phyloP scores from a whole-genome alignment of 78 protist genomes.

The Pigoraptor vietnamica region DNA sequence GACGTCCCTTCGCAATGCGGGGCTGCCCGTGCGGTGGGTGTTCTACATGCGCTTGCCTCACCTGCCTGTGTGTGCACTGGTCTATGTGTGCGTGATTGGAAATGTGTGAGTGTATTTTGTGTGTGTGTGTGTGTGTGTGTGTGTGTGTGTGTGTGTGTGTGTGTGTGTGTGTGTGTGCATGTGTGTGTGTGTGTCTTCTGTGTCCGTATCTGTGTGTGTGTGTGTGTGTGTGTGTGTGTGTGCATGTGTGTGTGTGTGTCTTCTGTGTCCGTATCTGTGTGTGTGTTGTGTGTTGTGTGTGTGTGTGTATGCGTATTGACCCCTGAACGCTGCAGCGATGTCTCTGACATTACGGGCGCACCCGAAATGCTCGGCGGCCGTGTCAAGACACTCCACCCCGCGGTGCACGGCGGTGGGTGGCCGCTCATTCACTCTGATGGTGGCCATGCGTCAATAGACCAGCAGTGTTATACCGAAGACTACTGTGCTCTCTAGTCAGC shows the following conservation, averaged over 20 bases:
- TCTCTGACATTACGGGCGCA: conserved; percentile 17
- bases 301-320: background rate
- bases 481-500: too few relatives aligned
- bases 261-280: too few relatives aligned
- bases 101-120: too few relatives aligned
- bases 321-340: conserved; percentile 2
- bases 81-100: background rate
- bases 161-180: background rate
- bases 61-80: background rate
- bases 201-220: background rate
- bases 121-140: background rate
- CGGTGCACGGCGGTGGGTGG: conserved; percentile 81
- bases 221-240: background rate
- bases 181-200: too few relatives aligned
- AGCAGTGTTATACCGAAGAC: too few relatives aligned
- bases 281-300: too few relatives aligned
- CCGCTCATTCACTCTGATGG: too few relatives aligned
- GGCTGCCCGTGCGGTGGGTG: conserved; percentile 13
- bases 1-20: background rate
- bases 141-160: background rate
- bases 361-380: conserved; percentile 61
- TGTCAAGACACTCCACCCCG: conserved; percentile 85
- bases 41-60: too few relatives aligned
- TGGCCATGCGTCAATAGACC: too few relatives aligned
- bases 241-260: background rate